phyloP scores from a whole-genome alignment of 768 basidiomycete genomes.

The Rhodotorula diobovata region DNA sequence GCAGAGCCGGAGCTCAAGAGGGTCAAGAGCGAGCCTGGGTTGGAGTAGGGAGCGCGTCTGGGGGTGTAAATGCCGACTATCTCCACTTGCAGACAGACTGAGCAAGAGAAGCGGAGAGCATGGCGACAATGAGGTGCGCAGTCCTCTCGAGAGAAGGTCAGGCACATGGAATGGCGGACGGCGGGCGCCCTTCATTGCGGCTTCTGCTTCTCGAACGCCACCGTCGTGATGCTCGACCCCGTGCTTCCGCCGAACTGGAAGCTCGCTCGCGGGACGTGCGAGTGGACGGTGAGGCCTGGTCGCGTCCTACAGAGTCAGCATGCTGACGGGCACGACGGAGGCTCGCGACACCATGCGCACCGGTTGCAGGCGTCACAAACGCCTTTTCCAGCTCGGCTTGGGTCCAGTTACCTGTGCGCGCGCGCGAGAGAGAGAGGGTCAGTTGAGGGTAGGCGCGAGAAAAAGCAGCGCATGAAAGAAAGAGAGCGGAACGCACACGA shows the following conservation, averaged over 20 bases:
- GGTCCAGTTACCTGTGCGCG: conserved; percentile 49
- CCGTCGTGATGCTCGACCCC: conserved; percentile 42
- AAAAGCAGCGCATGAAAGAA: no score
- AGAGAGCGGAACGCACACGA: conserved; percentile 35
- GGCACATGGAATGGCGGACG: no score
- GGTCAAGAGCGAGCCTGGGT: neutral
- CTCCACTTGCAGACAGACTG: no score
- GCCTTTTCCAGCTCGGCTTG: conserved; percentile 48
- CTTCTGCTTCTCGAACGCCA: conserved; percentile 30
- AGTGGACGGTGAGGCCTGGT: conserved; percentile 44
- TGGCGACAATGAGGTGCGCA: no score
- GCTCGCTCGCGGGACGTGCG: conserved; percentile 47
- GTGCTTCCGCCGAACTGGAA: conserved; percentile 48
- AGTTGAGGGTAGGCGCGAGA: no score
- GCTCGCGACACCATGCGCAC: conserved; percentile 30
- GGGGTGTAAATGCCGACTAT: no score
- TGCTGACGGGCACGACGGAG: no score
- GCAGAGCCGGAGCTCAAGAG: neutral
- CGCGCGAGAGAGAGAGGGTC: neutral
- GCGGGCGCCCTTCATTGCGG: no score
- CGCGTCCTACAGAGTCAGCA: neutral
- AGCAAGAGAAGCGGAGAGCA: no score
- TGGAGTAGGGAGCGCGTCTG: neutral
- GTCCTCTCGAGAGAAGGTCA: no score
- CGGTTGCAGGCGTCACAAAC: conserved; percentile 44